Percentiles rank a stretch among this genome's conserved stretches.
Conservation (phyloP, 805 yeast genomes). For the Zygosaccharomyces rouxii region DNA sequence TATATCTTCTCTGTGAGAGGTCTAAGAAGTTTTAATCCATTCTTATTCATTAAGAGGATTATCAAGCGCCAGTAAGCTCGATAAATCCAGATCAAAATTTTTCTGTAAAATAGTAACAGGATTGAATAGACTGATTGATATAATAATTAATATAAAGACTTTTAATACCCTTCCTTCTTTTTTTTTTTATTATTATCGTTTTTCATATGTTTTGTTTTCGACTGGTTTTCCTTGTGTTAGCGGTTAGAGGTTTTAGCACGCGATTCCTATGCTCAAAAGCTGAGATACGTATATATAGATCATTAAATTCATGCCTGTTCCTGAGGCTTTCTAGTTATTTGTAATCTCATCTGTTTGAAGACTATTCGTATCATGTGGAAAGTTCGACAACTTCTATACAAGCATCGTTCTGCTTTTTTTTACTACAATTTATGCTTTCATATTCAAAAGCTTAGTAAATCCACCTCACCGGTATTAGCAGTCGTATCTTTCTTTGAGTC, state of each 20-base stretch:
- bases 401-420: neutral
- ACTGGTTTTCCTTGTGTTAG: too few species aligned
- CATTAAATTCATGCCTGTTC: too few species aligned
- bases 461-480: conserved; percentile 24
- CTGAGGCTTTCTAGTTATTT: too few species aligned
- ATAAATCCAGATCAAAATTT: too few species aligned
- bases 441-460: conserved; percentile 30
- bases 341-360: too few species aligned
- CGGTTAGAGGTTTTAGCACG: too few species aligned
- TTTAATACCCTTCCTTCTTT: neutral
- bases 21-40: neutral
- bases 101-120: neutral
- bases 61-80: too few species aligned
- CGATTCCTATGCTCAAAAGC: too few species aligned
- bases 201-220: neutral
- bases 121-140: neutral
- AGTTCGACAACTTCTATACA: neutral
- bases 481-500: conserved; percentile 5
- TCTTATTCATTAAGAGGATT: neutral
- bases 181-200: neutral
- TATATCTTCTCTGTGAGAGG: conserved; percentile 26
- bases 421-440: neutral
- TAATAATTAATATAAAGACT: neutral
- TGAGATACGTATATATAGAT: too few species aligned
- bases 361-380: too few species aligned